Base-by-base conservation (phyloP, 495 filamentous ascomycete species). In the Penicillium macrosclerotiorum region DNA sequence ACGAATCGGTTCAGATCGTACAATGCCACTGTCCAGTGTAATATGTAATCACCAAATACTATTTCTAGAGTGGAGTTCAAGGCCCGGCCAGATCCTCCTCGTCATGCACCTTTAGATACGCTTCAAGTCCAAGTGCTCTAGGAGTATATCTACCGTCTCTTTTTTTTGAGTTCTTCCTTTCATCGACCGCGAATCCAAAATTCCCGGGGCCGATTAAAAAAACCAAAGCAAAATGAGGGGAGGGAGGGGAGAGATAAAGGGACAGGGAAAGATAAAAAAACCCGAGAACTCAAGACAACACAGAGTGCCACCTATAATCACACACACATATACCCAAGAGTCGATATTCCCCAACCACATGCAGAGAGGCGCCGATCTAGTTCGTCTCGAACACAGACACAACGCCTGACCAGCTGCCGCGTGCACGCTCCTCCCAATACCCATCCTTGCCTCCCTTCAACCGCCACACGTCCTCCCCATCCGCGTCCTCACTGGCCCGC, bases 391-490 rank as follows among this genome's bases (percentile, higher is more conserved):
- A 94, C 35, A 97, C 79, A 54, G 83, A 76, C 47, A 80, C 72
- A 34, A 92, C 78, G 13, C 81, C 82, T 8, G 67, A 67, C 89
- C 89, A 97, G 17, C 68, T 71, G 2, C 84, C 83, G 52, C 66
- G 78, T 0, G 61, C 74, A 49, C 93, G 76, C 67, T 88, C 84
- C 55, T 95, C 93, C 93, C 91, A 97, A 68, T 97, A 97, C 20
- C 85, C 84, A 12, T 90, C 88, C 63, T 83, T 88, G 5, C 89
- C 90, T 8, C 65, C 67, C 73, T 85, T 92, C 51, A 95, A 61
- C 51, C 76, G 74, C 93, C 93, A 98, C 8, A 86, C 69, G 53
- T 85, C 80, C 65, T 95, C 90, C 12, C 77, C 82, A 24, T 73
- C 74, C 7, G 55, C 55, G 11, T 62, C 69, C 22, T 73, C 67